Base-by-base conservation (phyloP, 306 rosid genomes). In the Betula pendula region DNA sequence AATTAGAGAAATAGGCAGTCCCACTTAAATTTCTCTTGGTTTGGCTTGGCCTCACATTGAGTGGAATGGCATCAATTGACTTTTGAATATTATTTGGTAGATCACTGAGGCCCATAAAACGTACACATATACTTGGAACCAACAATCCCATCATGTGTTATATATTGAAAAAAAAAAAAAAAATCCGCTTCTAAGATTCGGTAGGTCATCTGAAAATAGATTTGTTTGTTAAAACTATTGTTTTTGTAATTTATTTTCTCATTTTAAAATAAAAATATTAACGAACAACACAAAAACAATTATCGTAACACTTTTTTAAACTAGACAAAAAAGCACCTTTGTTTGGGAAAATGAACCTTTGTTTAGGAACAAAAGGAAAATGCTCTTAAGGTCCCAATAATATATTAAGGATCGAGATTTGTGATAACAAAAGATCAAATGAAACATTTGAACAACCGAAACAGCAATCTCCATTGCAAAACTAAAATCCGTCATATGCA, bases 101-200 rank as follows among this genome's bases (percentile, higher is more conserved):
- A n/a, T 74, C 58, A 29, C 16, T 35, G 35, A 68, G 59, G 78
- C 56, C 55, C 63, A n/a, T 3, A 49, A n/a, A n/a, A n/a, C n/a
- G n/a, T n/a, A n/a, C n/a, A n/a, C n/a, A 75, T 29, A 29, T 29
- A 29, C 33, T 60, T 56, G 76, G 19, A 11, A 31, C 50, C 19
- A 68, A 77, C 55, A 67, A 24, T 31, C 19, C 35, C 15, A 56
- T 19, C 20, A 50, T 19, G 10, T 11, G 24, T n/a, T 72, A 63
- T 75, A 66, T 31, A 3, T 42, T 22, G 63, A 6, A 33, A 20
- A 67, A 51, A 68, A 45, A 63, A n/a, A n/a, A n/a, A 75, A 51
- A 68, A 45, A 63, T 70, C 78, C 53, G 70, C 78, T 63, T 33
- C 71, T 59, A 44, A 33, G 77, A 73, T 84, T 42, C 10, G 75